These are phyloP conservation scores for Tolypocladium ophioglossoides DNA, from an alignment of 2,329 filamentous ascomycete genomes.

Conservation along the genomic window DNA sequence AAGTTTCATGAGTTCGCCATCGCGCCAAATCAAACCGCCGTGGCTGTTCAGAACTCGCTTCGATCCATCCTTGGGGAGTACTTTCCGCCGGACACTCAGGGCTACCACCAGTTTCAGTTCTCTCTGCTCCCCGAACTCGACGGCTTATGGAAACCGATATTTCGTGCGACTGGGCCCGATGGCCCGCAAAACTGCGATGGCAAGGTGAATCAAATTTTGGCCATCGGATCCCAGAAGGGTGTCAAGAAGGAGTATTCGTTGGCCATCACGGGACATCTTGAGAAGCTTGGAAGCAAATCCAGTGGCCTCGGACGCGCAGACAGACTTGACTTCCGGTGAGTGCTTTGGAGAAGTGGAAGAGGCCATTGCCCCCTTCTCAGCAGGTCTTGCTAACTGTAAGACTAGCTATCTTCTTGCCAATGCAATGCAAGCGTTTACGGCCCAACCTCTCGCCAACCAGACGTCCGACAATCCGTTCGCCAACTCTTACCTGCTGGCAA, in stretches of 20 bases:
- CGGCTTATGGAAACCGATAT: conserved; percentile 42
- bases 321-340: conserved; percentile 48
- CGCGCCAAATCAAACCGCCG: conserved; percentile 31
- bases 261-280: conserved; percentile 39
- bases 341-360: not conserved
- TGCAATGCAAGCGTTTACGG: conserved; percentile 47
- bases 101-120: conserved; percentile 37
- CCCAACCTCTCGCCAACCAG: conserved; percentile 38
- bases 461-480: conserved; percentile 43
- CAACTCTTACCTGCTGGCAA: conserved; percentile 43
- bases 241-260: conserved; percentile 40
- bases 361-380: no score
- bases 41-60: conserved; percentile 46
- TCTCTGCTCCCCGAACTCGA: conserved; percentile 37
- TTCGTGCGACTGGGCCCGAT: conserved; percentile 24
- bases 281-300: conserved; percentile 41
- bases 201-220: conserved; percentile 46
- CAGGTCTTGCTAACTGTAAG: not conserved
- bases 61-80: conserved; percentile 39
- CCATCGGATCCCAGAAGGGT: conserved; percentile 45
- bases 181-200: conserved; percentile 18
- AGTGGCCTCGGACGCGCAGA: conserved; percentile 41
- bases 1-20: conserved; percentile 36
- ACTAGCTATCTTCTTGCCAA: conserved; percentile 49
- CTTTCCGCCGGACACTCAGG: conserved; percentile 36